Conservation (phyloP, 352 stramenopile species). For the Pythium volutum region DNA sequence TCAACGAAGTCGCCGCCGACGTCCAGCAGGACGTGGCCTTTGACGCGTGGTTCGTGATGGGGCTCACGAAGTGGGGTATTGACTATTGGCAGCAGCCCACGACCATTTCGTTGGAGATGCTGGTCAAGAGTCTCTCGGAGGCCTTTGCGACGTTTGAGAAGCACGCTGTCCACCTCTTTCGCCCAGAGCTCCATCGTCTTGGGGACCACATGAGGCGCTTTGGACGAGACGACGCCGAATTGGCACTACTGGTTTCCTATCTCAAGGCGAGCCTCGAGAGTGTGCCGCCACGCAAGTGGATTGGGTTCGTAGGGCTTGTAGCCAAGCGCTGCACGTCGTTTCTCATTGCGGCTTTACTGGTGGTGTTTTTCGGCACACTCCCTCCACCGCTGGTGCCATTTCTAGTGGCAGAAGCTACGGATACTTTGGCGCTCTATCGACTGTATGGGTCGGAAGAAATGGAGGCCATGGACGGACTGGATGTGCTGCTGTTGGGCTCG, state of each 20-base stretch:
- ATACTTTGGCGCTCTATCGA: slow-evolving; percentile 32
- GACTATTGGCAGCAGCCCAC: slow-evolving; percentile 83
- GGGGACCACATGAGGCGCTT: slow-evolving; percentile 22
- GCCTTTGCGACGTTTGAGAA: slow-evolving; percentile 54
- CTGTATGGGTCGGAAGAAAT: slow-evolving; percentile 41
- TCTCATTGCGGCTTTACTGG: slow-evolving; percentile 39
- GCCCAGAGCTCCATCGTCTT: slow-evolving; percentile 32
- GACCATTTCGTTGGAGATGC: slow-evolving; percentile 70
- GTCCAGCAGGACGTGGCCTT: slow-evolving; percentile 66
- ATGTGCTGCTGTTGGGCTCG: slow-evolving; percentile 69
- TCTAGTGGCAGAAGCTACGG: slow-evolving; percentile 37
- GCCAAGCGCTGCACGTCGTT: slow-evolving; percentile 66
- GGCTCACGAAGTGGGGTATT: slow-evolving; percentile 62
- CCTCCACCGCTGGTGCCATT: slow-evolving; percentile 61
- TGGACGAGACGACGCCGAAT: slow-evolving; percentile 35
- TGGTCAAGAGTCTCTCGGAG: slow-evolving; percentile 56
- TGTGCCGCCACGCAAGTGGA: slow-evolving; percentile 44
- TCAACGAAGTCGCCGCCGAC: slow-evolving; percentile 40
- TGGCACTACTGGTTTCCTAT: slow-evolving; percentile 59
- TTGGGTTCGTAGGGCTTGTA: slow-evolving; percentile 39
- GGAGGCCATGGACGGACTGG: slow-evolving; percentile 52
- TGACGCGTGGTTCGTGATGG: slow-evolving; percentile 68
- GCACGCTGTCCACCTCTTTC: slow-evolving; percentile 45
- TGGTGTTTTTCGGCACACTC: slow-evolving; percentile 53
- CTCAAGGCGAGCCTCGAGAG: slow-evolving; percentile 56